Percentiles rank a stretch among this genome's conserved stretches.
Conservation (phyloP, 2,329 filamentous ascomycete genomes). For the Aspergillus sojae region DNA sequence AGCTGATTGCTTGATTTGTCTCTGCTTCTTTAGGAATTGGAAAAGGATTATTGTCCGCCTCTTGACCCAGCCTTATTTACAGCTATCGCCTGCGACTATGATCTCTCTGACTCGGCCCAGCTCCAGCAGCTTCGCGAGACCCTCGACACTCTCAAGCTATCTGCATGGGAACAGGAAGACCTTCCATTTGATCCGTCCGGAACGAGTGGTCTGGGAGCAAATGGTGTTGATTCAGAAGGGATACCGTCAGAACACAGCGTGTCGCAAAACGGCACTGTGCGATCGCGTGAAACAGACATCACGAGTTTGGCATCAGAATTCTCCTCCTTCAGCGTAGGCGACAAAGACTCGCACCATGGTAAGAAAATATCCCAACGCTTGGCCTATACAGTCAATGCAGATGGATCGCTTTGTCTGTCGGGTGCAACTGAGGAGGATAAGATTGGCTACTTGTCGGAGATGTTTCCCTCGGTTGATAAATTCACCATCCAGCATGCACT, state of each 20-base stretch:
- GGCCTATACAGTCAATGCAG: slow-evolving; percentile 30
- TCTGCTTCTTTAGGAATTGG: slow-evolving; percentile 34
- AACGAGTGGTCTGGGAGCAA: slow-evolving; percentile 53
- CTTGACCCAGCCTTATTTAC: slow-evolving; percentile 78
- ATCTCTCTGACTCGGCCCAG: slow-evolving; percentile 58
- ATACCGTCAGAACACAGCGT: slow-evolving; percentile 29
- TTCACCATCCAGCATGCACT: slow-evolving; percentile 69
- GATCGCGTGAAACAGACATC: slow-evolving; percentile 53
- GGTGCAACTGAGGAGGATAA: slow-evolving; percentile 59
- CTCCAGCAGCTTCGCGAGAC: slow-evolving; percentile 59
- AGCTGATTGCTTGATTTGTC: not conserved
- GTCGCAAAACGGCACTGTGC: slow-evolving; percentile 35
- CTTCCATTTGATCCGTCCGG: slow-evolving; percentile 76
- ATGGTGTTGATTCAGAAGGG: slow-evolving; percentile 25
- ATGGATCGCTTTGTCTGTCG: slow-evolving; percentile 31
- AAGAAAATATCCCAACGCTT: slow-evolving; percentile 21
- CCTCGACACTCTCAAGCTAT: slow-evolving; percentile 66
- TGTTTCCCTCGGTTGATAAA: slow-evolving; percentile 71
- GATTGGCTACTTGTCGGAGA: slow-evolving; percentile 62
- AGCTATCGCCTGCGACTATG: slow-evolving; percentile 74
- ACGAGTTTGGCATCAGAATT: slow-evolving; percentile 54
- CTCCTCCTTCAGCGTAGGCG: slow-evolving; percentile 39
- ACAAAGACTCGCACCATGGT: slow-evolving; percentile 10
- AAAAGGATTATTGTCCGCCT: slow-evolving; percentile 73
- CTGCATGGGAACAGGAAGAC: slow-evolving; percentile 70